Evolutionary conservation across 495 filamentous ascomycete species (phyloP).

Genomic region (Penicillium bovifimosum): DNA sequence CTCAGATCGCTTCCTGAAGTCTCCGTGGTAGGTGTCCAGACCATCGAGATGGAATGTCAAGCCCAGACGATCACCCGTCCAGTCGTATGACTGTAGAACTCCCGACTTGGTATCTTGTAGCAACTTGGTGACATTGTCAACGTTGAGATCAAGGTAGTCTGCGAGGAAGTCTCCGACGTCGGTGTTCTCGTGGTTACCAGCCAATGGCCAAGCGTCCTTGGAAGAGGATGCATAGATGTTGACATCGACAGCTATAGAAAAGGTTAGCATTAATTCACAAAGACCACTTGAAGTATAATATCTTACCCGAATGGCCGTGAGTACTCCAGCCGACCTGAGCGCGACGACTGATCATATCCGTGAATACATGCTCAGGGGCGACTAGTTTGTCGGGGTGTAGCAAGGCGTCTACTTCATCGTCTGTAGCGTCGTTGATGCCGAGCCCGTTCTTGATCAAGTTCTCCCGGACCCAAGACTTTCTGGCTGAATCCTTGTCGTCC

Average conservation of each 20-base stretch:
- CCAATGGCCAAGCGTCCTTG: conserved; percentile 45
- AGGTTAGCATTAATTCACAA: conserved; percentile 13
- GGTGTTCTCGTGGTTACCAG: conserved; percentile 92
- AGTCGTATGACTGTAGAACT: conserved; percentile 19
- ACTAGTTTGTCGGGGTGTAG: conserved; percentile 44
- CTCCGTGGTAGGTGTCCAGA: conserved; percentile 46
- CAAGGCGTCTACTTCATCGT: conserved; percentile 64
- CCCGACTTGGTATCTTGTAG: conserved; percentile 51
- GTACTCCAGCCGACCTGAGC: conserved; percentile 91
- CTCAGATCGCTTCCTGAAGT: conserved; percentile 41
- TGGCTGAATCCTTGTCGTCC: conserved; percentile 17
- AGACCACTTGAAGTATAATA: neutral
- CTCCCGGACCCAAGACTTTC: conserved; percentile 50
- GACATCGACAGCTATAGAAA: conserved; percentile 62
- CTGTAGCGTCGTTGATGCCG: conserved; percentile 67
- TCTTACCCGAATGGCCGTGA: conserved; percentile 71
- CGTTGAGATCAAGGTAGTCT: conserved; percentile 73
- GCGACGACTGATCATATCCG: conserved; percentile 77
- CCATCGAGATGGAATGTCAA: conserved; percentile 32
- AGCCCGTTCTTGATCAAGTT: conserved; percentile 59
- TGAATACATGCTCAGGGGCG: conserved; percentile 55
- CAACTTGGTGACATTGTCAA: conserved; percentile 67
- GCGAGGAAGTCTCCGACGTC: conserved; percentile 78
- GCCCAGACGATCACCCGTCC: conserved; percentile 42
- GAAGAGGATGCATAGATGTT: conserved; percentile 74